Percentiles rank a stretch among this genome's conserved stretches.
Evolutionary conservation across 1,284 basidiomycete genomes (phyloP).

Genomic region (Boletus semigastroideus): DNA sequence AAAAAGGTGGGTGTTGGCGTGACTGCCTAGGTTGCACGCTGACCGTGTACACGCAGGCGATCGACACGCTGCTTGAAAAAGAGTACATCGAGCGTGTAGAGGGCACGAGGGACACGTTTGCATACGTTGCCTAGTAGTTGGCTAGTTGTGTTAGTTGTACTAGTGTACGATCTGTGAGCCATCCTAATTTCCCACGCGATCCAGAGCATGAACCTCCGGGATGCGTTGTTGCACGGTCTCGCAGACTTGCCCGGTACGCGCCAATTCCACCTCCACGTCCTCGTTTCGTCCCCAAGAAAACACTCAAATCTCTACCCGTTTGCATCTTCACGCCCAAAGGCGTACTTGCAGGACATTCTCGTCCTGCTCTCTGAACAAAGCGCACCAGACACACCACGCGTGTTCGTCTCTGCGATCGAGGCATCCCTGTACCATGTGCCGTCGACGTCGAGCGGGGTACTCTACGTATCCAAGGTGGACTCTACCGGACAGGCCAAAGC

Average conservation of each 20-base stretch:
- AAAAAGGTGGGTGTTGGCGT: constrained; percentile 60
- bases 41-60: constrained; percentile 61
- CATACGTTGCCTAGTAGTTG: constrained; percentile 60
- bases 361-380: constrained; percentile 67
- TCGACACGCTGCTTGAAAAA: constrained; percentile 95
- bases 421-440: constrained; percentile 79
- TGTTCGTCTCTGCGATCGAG: constrained; percentile 81
- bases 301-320: constrained; percentile 75
- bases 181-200: constrained; percentile 22
- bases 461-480: constrained; percentile 95
- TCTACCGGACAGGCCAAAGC: constrained; percentile 75
- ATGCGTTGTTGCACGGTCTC: constrained; percentile 62
- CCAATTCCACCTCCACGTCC: constrained; percentile 70
- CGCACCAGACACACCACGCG: constrained; percentile 43
- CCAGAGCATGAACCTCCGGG: constrained; percentile 50
- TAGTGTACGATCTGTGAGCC: not conserved
- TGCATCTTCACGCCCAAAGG: constrained; percentile 59
- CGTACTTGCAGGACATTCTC: constrained; percentile 74
- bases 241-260: constrained; percentile 60
- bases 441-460: constrained; percentile 64
- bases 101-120: constrained; percentile 76
- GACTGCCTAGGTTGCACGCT: not conserved
- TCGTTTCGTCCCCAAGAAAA: constrained; percentile 71
- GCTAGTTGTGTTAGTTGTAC: no score
- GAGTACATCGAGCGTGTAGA: constrained; percentile 96